phyloP scores from a whole-genome alignment of 208 protist genomes.

The Leptomonas pyrrhocoris region DNA sequence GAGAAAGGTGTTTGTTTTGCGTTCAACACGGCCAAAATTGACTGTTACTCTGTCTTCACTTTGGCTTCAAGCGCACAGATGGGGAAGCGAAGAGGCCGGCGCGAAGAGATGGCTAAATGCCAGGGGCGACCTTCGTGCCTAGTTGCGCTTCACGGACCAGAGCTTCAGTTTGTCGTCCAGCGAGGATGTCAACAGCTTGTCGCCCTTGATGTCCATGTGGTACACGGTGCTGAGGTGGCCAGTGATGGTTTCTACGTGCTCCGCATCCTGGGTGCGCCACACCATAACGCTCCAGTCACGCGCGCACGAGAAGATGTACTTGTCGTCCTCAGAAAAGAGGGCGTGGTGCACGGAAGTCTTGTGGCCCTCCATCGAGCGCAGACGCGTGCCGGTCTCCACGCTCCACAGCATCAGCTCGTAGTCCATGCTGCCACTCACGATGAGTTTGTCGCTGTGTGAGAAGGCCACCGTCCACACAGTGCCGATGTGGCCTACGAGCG shows the following conservation, averaged over 20 bases:
- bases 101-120: slow-evolving; percentile 5
- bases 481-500: slow-evolving; percentile 76
- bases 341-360: slow-evolving; percentile 83
- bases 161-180: slow-evolving; percentile 88
- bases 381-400: slow-evolving; percentile 41
- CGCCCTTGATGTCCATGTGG: slow-evolving; percentile 71
- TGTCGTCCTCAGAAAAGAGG: slow-evolving; percentile 76
- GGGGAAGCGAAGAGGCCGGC: neutral
- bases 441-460: slow-evolving; percentile 68
- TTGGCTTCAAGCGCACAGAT: no score
- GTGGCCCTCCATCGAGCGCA: slow-evolving; percentile 73
- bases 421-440: slow-evolving; percentile 87
- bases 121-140: neutral
- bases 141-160: slow-evolving; percentile 60
- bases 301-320: slow-evolving; percentile 86
- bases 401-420: slow-evolving; percentile 87
- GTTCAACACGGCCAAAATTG: no score
- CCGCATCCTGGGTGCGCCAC: slow-evolving; percentile 68
- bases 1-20: no score
- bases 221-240: slow-evolving; percentile 88
- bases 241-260: slow-evolving; percentile 73
- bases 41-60: no score
- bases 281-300: slow-evolving; percentile 85
- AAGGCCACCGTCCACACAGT: slow-evolving; percentile 84
- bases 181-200: slow-evolving; percentile 81